A percentile compares a stretch with the other conserved stretches of the same genome.
Conservation (phyloP, 805 yeast genomes). For the Tetrapisispora phaffii region DNA sequence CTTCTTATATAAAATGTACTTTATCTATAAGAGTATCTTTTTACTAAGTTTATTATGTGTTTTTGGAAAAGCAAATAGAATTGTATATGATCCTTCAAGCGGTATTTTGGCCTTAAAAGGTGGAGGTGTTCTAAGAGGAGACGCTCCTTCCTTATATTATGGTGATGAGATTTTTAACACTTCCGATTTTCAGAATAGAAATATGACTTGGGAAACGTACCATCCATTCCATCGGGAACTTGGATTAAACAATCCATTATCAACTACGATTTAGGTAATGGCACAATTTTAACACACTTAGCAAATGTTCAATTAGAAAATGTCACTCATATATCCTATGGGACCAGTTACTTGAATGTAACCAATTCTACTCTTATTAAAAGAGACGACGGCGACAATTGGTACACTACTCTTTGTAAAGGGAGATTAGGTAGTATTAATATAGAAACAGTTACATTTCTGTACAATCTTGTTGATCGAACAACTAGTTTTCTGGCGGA, state of each 20-base stretch:
- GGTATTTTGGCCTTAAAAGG: neutral
- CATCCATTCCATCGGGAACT: neutral
- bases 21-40: no score
- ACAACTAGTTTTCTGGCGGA: neutral
- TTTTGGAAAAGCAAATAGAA: neutral
- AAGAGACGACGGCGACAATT: neutral
- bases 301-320: neutral
- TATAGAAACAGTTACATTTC: neutral
- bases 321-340: neutral
- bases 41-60: neutral
- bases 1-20: no score
- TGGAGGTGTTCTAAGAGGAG: neutral
- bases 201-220: neutral
- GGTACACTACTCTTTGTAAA: neutral
- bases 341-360: neutral
- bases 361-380: neutral
- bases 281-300: neutral
- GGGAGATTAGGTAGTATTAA: neutral
- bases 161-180: neutral
- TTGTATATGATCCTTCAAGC: neutral
- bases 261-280: neutral
- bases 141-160: neutral
- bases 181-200: neutral
- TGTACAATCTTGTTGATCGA: constrained; percentile 1
- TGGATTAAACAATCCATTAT: neutral